A percentile compares a stretch with the other conserved stretches of the same genome.
phyloP scores from a whole-genome alignment of 768 basidiomycete genomes.

The Tricholoma furcatifolium region DNA sequence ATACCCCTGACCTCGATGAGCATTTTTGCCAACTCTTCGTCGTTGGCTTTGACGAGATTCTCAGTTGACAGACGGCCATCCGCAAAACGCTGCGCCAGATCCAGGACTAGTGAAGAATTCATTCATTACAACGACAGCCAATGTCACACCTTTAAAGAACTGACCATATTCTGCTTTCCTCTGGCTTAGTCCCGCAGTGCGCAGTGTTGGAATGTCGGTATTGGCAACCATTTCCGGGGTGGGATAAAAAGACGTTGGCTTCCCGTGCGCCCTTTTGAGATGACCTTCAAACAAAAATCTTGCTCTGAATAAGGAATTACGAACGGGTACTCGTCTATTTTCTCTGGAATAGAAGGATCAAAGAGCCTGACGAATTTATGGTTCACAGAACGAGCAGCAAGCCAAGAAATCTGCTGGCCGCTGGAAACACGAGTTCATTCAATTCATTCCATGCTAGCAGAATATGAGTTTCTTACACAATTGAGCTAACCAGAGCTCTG shows the following conservation, averaged over 20 bases:
- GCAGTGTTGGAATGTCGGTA: slow-evolving; percentile 57
- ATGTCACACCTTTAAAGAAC: slow-evolving; percentile 15
- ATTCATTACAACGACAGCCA: neutral
- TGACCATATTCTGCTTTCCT: slow-evolving; percentile 91
- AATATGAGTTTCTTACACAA: slow-evolving; percentile 48
- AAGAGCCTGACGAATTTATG: slow-evolving; percentile 79
- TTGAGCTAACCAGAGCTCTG: slow-evolving; percentile 70
- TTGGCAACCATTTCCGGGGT: slow-evolving; percentile 64
- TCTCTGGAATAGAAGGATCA: slow-evolving; percentile 72
- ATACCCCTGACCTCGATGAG: slow-evolving; percentile 79
- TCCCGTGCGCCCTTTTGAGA: slow-evolving; percentile 18
- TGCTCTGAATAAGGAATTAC: slow-evolving; percentile 15
- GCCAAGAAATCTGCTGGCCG: slow-evolving; percentile 83
- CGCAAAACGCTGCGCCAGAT: slow-evolving; percentile 76
- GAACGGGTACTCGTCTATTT: slow-evolving; percentile 49
- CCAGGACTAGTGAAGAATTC: slow-evolving; percentile 50
- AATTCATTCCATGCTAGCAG: neutral
- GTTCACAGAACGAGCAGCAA: slow-evolving; percentile 80
- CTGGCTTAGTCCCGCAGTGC: slow-evolving; percentile 73
- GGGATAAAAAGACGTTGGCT: slow-evolving; percentile 57
- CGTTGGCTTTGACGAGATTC: slow-evolving; percentile 66
- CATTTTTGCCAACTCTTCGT: slow-evolving; percentile 75
- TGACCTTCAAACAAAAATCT: neutral
- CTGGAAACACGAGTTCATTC: slow-evolving; percentile 30
- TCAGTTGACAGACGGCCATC: slow-evolving; percentile 77